Evolutionary conservation across 805 yeast species (phyloP).

Genomic region (Metschnikowia borealis): DNA sequence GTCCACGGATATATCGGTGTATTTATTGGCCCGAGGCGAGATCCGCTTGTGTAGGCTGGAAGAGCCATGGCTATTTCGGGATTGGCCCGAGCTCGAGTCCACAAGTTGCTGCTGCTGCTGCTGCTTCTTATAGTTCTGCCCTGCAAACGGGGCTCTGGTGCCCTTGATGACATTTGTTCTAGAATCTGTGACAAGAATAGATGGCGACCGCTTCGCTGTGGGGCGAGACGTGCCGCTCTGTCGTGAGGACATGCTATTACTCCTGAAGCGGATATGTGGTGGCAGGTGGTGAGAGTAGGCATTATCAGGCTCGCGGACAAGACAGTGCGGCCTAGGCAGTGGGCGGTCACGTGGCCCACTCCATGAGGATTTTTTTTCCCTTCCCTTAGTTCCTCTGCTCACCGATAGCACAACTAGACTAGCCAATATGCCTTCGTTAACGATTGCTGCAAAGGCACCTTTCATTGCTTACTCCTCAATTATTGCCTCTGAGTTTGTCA

Average conservation of each 20-base stretch:
- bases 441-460: slow-evolving; percentile 84
- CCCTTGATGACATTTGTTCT: slow-evolving; percentile 51
- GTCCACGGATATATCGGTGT: slow-evolving; percentile 78
- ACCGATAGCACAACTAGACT: not conserved
- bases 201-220: slow-evolving; percentile 85
- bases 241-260: slow-evolving; percentile 11
- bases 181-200: slow-evolving; percentile 88
- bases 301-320: not conserved
- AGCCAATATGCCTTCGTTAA: slow-evolving; percentile 43
- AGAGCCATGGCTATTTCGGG: slow-evolving; percentile 17
- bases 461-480: slow-evolving; percentile 73
- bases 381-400: not conserved
- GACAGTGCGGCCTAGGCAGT: not conserved
- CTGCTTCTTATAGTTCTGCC: slow-evolving; percentile 45
- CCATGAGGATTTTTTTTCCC: slow-evolving; percentile 4
- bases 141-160: slow-evolving; percentile 78
- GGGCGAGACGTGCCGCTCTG: slow-evolving; percentile 32
- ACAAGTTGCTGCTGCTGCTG: slow-evolving; percentile 27
- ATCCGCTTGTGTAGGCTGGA: slow-evolving; percentile 13
- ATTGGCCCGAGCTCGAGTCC: slow-evolving; percentile 3
- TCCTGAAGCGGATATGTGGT: not conserved
- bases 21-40: slow-evolving; percentile 34
- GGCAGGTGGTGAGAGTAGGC: not conserved
- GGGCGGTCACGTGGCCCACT: slow-evolving; percentile 4
- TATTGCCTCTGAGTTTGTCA: slow-evolving; percentile 74